Percentiles rank a stretch among this genome's conserved stretches.
These are phyloP conservation scores for Plasmodium relictum DNA, from an alignment of 169 alveolate species.

Conservation along the genomic window DNA sequence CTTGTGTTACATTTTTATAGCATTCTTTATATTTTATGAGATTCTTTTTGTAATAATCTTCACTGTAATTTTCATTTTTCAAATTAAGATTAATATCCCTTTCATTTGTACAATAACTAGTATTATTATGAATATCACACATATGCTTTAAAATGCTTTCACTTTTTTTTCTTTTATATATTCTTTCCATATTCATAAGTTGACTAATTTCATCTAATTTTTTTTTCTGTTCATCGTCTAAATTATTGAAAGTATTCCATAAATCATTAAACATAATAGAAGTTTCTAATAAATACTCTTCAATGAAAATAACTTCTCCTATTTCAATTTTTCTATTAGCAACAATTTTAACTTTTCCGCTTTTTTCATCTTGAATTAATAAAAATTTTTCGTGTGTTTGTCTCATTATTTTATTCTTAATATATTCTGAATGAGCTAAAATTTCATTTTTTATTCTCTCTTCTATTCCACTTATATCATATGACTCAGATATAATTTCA, in stretches of 20 bases:
- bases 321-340: constrained; percentile 54
- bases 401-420: constrained; percentile 13
- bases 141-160: constrained; percentile 16
- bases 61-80: background rate
- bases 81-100: background rate
- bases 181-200: constrained; percentile 47
- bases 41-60: background rate
- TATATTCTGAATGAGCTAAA: constrained; percentile 6
- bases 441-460: constrained; percentile 10
- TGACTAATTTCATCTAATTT: constrained; percentile 8
- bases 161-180: constrained; percentile 21
- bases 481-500: background rate
- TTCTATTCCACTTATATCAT: background rate
- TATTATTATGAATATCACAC: background rate
- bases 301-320: constrained; percentile 55
- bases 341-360: constrained; percentile 42
- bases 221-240: constrained; percentile 17
- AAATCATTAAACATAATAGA: constrained; percentile 64
- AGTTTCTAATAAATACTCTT: constrained; percentile 59
- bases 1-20: background rate
- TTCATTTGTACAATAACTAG: background rate
- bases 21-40: background rate
- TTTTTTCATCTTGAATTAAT: constrained; percentile 52
- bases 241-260: constrained; percentile 39
- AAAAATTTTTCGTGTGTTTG: constrained; percentile 40